Evolutionary conservation across 306 rosid species (phyloP), one percentile per base, ranked within the genome.

Genomic region (Ziziphus jujuba): DNA sequence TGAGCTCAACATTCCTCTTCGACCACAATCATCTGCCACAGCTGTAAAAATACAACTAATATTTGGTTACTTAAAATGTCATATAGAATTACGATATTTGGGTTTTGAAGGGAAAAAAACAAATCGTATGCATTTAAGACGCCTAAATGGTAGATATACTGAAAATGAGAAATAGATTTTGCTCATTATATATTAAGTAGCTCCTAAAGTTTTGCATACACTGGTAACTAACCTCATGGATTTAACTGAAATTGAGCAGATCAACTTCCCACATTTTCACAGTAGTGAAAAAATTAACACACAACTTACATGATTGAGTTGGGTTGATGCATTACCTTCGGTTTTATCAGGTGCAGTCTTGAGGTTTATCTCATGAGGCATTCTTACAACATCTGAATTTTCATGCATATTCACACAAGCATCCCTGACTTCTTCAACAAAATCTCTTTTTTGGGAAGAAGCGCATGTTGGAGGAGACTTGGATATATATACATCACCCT

Each of bases 401-500:
- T 60, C 83, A 55, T 73, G 67, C 36, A 65, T 38, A 62, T 58
- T 38, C 35, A 25, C 66, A 74, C 57, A 73, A 28, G 69, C 59
- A 70, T 75, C 74, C 62, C 38, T 63, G 17, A 61, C 71, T 72
- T 75, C 82, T 71, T 67, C 81, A 56, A 77, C 61, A 79, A 73
- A 68, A 23, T 68, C 64, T 58, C 47, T 70, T 25, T 75, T 69
- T 52, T 2, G 20, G 21, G 77, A 68, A 63, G 82, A 52, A 9
- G 52, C 69, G 69, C 78, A 69, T 52, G 73, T 72, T 61, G 69
- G 67, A 70, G 77, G 63, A 77, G 82, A 74, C 48, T 61, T 81
- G 56, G 89, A 65, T 72, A 76, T 54, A 49, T 63, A 67, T 15
- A n/a, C 22, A 24, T 66, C 68, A 69, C 54, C 65, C 61, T 78